Conservation (phyloP, 1,284 basidiomycete species). For the Heliocybe sulcata region DNA sequence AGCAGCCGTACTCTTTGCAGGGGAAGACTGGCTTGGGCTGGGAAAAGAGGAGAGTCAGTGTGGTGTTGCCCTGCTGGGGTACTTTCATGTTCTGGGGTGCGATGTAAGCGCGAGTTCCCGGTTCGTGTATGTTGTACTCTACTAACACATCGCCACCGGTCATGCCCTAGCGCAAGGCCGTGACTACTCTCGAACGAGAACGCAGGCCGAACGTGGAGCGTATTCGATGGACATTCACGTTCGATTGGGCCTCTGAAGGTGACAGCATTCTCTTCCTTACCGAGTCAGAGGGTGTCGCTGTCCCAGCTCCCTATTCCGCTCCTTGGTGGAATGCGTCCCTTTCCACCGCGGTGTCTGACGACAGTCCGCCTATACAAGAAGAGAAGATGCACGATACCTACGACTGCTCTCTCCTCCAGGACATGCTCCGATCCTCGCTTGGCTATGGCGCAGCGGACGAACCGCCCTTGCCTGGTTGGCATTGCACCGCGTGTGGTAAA, state of each 20-base stretch:
- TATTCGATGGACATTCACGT: neutral
- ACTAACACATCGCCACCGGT: neutral
- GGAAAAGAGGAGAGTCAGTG: too few species aligned
- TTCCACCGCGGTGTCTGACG: neutral
- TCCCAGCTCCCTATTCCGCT: neutral
- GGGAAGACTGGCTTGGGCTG: too few species aligned
- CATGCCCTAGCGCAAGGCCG: neutral
- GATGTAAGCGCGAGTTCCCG: too few species aligned
- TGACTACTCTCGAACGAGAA: neutral
- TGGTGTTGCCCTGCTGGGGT: too few species aligned
- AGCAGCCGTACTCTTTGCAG: too few species aligned
- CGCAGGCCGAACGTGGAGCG: neutral
- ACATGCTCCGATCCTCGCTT: neutral
- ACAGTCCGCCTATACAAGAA: neutral
- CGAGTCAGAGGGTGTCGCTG: neutral
- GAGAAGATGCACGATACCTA: neutral
- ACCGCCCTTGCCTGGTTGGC: neutral
- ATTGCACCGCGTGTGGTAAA: neutral
- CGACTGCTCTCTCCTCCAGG: neutral
- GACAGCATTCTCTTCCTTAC: neutral
- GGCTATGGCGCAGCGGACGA: neutral
- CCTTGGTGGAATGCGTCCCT: neutral
- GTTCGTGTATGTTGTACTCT: too few species aligned
- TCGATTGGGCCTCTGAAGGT: neutral
- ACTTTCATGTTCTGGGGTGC: too few species aligned